Evolutionary conservation across 306 rosid genomes (phyloP).

Genomic region (Morella rubra): DNA sequence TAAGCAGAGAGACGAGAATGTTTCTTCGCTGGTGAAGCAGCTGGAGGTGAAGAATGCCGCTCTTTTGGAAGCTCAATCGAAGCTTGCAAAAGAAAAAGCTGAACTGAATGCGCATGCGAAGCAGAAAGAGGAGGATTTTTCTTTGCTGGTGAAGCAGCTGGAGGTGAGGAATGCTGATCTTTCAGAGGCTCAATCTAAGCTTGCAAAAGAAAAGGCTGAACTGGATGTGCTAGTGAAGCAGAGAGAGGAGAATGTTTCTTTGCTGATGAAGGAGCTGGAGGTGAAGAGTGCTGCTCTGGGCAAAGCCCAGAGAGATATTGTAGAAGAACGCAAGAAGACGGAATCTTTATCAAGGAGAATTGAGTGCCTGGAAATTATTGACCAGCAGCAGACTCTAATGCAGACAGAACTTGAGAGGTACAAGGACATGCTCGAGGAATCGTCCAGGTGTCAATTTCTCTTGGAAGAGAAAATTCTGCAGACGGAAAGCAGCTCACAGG

Average conservation of each 20-base stretch:
- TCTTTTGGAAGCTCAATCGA: constrained; percentile 56
- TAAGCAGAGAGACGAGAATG: constrained; percentile 45
- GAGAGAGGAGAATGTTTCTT: not conserved
- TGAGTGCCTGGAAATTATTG: constrained; percentile 42
- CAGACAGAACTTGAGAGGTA: constrained; percentile 51
- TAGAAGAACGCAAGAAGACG: constrained; percentile 39
- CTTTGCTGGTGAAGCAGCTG: constrained; percentile 54
- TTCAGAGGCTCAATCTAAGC: constrained; percentile 52
- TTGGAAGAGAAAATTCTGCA: constrained; percentile 39
- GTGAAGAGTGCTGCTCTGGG: constrained; percentile 31
- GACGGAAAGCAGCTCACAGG: constrained; percentile 31
- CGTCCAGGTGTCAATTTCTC: constrained; percentile 38
- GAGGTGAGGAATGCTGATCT: constrained; percentile 43
- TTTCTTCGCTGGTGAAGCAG: constrained; percentile 48
- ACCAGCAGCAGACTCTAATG: constrained; percentile 35
- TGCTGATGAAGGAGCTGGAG: not conserved
- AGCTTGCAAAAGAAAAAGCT: constrained; percentile 36
- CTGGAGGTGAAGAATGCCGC: constrained; percentile 52
- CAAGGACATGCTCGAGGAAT: constrained; percentile 61
- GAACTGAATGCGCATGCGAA: constrained; percentile 40
- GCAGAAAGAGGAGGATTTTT: constrained; percentile 41
- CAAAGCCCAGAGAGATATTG: constrained; percentile 29
- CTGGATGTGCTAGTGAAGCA: constrained; percentile 32
- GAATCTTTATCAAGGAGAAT: constrained; percentile 35
- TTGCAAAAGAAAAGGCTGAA: constrained; percentile 38